Base-by-base conservation (phyloP, 2,329 filamentous ascomycete species). In the Aspergillus spinulosporus region DNA sequence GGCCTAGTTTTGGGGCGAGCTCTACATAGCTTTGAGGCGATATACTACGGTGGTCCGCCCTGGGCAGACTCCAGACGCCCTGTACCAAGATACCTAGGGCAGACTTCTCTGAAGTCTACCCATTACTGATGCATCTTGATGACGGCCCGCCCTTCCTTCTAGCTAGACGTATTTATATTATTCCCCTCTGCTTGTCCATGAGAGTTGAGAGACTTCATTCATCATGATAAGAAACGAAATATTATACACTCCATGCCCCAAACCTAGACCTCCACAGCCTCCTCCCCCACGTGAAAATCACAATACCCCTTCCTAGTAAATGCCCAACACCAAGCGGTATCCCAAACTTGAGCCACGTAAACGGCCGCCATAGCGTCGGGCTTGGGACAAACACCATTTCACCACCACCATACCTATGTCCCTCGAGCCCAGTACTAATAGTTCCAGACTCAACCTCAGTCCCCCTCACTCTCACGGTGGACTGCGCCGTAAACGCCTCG, bases 401-500 rank as follows among this genome's bases (percentile, higher is more conserved):
- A 9, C 4, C 1, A 26, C 39, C 2, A n/a, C 15, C 11, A 4
- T 11, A 14, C 14, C 1, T 11, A 26, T 14, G 39, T 21, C 15
- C 39, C 31, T 34, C 9, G 31, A 11, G 31, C 31, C 31, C 31
- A 34, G 31, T 11, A 11, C 31, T 34, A 11, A 34, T 11, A 34
- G 31, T 34, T 11, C 31, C 31, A 34, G 31, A 34, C 31, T 34
- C 31, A 34, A 11, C 31, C 31, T 34, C 31, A 34, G 31, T 11
- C 31, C 9, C 31, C 31, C 7, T 45, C 42, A 15, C n/a, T 14
- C 5, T 43, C n/a, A 21, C n/a, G 14, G 3, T 15, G n/a, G 40
- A 4, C 40, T 7, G 15, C 42, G 15, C 42, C 7, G 42, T 45
- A 61, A 75, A 71, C 14, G 67, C 65, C 31, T 45, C 59, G 11